Evolutionary conservation across 1,284 basidiomycete species (phyloP), one percentile per base, ranked within the genome.

Genomic region (Ceratobasidium sp.): DNA sequence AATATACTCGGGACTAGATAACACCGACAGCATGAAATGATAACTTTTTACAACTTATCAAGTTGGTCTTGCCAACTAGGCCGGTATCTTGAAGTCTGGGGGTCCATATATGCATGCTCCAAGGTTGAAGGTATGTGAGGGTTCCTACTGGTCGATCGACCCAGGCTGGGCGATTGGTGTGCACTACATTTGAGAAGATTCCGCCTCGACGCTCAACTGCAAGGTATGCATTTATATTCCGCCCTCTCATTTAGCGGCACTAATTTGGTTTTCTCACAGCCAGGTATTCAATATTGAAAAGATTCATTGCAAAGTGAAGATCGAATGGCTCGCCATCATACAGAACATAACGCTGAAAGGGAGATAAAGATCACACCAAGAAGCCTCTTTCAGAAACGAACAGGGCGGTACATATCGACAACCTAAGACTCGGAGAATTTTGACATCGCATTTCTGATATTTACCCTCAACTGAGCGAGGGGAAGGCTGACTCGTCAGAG

Each of bases 1-100:
- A 91, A 77, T 94, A 94, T 81, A 87, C 90, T 75, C 78, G 78
- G 46, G 71, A 76, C 43, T 72, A 64, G 50, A 50, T 49, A 35
- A 21, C 6, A 58, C 38, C 18, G 54, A 38, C 49, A 16, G 16
- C 35, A 54, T 54, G 35, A 67, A 52, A 59, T 44, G 18, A 23
- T 59, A 7, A 14, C 35, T 13, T 21, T 1, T 59, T 35, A 59
- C n/a, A 59, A 59, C 57, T n/a, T 4, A 59, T 59, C 18, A 23
- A 21, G 16, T 21, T 28, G 35, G 23, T 57, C n/a, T n/a, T n/a
- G n/a, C n/a, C n/a, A n/a, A n/a, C n/a, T n/a, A n/a, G n/a, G n/a
- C 8, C 55, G n/a, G 35, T 13, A 7, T 41, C 7, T 9, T 38
- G 23, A 11, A 43, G 41, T 44, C 1, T 13, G 23, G 1, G 4